phyloP scores from a whole-genome alignment of 257 asterid species.

The Petrea volubilis region DNA sequence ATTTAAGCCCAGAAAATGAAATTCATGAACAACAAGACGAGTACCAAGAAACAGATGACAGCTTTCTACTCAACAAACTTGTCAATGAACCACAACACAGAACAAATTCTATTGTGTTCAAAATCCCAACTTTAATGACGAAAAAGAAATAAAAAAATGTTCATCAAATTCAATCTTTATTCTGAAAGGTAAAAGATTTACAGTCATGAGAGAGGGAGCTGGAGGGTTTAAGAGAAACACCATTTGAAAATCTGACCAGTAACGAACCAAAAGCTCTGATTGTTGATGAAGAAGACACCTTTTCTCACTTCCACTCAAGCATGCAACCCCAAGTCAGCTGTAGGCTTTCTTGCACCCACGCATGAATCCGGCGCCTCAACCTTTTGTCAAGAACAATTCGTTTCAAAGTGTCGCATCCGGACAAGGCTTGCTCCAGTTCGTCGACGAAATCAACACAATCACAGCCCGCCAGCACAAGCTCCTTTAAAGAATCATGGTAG shows the following conservation, averaged over 20 bases:
- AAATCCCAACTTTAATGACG: neutral
- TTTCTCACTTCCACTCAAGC: constrained; percentile 28
- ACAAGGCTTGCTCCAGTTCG: no score
- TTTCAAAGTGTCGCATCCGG: constrained; percentile 19
- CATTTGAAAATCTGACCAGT: constrained; percentile 59
- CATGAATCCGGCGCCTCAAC: constrained; percentile 24
- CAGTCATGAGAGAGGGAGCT: constrained; percentile 35
- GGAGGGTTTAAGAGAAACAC: constrained; percentile 59
- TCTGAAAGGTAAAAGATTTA: constrained; percentile 23
- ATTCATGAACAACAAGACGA: constrained; percentile 42
- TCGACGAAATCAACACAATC: no score
- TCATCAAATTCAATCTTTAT: neutral
- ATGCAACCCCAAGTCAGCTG: constrained; percentile 12
- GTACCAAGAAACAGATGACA: constrained; percentile 44
- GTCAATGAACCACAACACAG: constrained; percentile 40
- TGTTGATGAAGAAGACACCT: constrained; percentile 49
- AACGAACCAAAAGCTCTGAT: constrained; percentile 59
- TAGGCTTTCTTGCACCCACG: constrained; percentile 19
- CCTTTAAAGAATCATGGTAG: no score
- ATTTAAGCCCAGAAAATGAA: constrained; percentile 35
- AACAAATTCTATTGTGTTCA: neutral
- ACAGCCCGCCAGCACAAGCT: no score
- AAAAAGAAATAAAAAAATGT: no score
- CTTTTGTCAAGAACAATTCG: constrained; percentile 23
- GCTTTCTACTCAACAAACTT: constrained; percentile 30